These are phyloP conservation scores for Monosporascus sp. DNA, from an alignment of 2,329 filamentous ascomycete genomes.

Conservation along the genomic window DNA sequence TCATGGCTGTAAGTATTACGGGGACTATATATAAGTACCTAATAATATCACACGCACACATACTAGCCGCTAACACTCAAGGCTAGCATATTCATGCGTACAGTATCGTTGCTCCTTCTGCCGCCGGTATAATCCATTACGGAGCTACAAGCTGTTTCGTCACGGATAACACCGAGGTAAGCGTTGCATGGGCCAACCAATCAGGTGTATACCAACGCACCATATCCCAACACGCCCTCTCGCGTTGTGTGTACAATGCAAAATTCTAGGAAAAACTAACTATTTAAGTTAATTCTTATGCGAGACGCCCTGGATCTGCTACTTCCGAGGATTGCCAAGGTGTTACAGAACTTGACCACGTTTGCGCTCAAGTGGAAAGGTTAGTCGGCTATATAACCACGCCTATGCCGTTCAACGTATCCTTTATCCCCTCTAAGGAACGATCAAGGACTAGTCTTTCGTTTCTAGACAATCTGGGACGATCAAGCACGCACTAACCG, in stretches of 20 bases:
- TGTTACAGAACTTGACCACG: slow-evolving; percentile 65
- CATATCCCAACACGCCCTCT: too few relatives aligned
- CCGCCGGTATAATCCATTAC: slow-evolving; percentile 75
- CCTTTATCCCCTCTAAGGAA: too few relatives aligned
- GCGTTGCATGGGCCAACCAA: too few relatives aligned
- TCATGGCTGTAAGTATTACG: slow-evolving; percentile 51
- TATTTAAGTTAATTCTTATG: slow-evolving; percentile 52
- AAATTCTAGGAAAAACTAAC: too few relatives aligned
- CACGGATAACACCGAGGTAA: slow-evolving; percentile 58
- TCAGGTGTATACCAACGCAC: too few relatives aligned
- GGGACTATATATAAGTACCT: neutral
- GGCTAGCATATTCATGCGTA: slow-evolving; percentile 64
- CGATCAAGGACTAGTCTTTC: too few relatives aligned
- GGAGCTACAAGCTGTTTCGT: slow-evolving; percentile 57
- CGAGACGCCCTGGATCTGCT: slow-evolving; percentile 71
- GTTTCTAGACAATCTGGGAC: too few relatives aligned
- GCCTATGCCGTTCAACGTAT: neutral
- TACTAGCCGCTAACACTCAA: neutral
- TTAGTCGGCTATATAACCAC: too few relatives aligned
- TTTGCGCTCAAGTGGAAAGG: slow-evolving; percentile 72
- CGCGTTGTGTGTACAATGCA: too few relatives aligned
- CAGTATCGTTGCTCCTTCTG: slow-evolving; percentile 43
- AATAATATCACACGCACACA: too few relatives aligned
- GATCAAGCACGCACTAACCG: too few relatives aligned
- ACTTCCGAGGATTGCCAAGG: slow-evolving; percentile 70